Evolutionary conservation across 805 yeast species (phyloP).

Genomic region (Barnettozyma siamensis): DNA sequence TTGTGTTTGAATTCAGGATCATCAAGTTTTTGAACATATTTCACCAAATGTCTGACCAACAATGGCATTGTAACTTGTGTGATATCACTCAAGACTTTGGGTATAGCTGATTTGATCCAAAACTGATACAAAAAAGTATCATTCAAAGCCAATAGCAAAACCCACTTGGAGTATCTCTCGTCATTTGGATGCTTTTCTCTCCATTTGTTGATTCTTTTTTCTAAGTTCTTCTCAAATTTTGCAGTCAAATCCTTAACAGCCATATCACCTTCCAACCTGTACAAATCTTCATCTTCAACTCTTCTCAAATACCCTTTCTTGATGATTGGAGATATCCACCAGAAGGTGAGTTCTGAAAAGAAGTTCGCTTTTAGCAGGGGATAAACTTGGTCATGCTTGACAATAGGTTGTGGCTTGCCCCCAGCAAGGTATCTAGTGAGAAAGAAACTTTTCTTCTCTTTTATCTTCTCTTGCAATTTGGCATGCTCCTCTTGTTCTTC

Average conservation of each 20-base stretch:
- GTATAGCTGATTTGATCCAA: constrained; percentile 28
- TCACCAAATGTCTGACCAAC: constrained; percentile 57
- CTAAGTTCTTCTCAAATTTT: constrained; percentile 28
- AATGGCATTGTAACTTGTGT: constrained; percentile 55
- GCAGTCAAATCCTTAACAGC: constrained; percentile 31
- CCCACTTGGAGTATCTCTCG: constrained; percentile 19
- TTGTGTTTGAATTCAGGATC: constrained; percentile 36
- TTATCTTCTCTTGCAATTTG: constrained; percentile 12
- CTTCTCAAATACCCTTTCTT: constrained; percentile 56
- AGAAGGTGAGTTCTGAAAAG: constrained; percentile 16
- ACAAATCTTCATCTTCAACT: constrained; percentile 52
- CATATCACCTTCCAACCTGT: constrained; percentile 32
- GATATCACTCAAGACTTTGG: constrained; percentile 28
- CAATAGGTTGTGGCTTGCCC: constrained; percentile 18
- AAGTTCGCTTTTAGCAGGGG: constrained; percentile 19
- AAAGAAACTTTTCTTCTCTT: constrained; percentile 12
- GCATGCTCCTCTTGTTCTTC: constrained; percentile 2
- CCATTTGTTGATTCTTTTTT: constrained; percentile 24
- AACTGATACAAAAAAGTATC: constrained; percentile 29
- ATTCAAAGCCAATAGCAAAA: constrained; percentile 29
- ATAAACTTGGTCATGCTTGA: constrained; percentile 11
- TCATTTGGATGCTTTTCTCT: constrained; percentile 21
- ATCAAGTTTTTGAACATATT: constrained; percentile 48
- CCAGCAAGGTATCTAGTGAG: constrained; percentile 17
- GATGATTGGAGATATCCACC: constrained; percentile 21